These are phyloP conservation scores for Rhynchospora tenuis DNA, from an alignment of 176 grass and related monocot genomes.

Conservation along the genomic window DNA sequence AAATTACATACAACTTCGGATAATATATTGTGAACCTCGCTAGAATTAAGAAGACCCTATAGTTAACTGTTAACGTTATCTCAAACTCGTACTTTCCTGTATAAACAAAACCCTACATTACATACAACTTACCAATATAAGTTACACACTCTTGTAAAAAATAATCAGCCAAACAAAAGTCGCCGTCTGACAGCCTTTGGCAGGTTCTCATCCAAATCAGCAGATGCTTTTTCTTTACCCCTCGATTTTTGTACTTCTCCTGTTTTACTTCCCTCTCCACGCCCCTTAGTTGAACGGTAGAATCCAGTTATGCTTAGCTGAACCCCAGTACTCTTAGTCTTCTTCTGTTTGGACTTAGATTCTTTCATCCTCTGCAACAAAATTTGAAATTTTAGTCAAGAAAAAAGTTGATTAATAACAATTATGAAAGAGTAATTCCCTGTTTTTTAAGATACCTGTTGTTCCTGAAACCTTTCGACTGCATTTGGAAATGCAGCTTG, in stretches of 20 bases:
- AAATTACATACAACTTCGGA: not conserved
- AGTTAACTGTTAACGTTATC: no score
- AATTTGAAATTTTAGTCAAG: not conserved
- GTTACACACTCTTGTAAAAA: not conserved
- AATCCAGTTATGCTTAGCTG: conserved; percentile 84
- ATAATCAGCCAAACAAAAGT: conserved; percentile 46
- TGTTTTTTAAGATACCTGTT: conserved; percentile 39
- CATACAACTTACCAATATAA: not conserved
- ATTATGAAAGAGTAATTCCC: not conserved
- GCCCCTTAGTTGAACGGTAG: conserved; percentile 54
- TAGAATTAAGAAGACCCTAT: conserved; percentile 46
- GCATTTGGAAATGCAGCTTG: conserved; percentile 76
- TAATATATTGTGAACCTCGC: conserved; percentile 31
- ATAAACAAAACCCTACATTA: conserved; percentile 10
- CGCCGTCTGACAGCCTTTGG: conserved; percentile 54
- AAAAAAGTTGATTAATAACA: not conserved
- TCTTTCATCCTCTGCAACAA: conserved; percentile 71
- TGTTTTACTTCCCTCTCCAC: conserved; percentile 20
- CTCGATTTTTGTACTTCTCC: conserved; percentile 13
- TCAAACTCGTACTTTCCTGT: not conserved
- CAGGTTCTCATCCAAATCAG: conserved; percentile 35
- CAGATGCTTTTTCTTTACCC: conserved; percentile 32
- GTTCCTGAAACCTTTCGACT: conserved; percentile 46
- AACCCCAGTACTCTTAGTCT: conserved; percentile 34
- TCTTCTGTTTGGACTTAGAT: conserved; percentile 43